These are phyloP conservation scores for Jacaranda copaia DNA, from an alignment of 257 asterid genomes.

Conservation along the genomic window DNA sequence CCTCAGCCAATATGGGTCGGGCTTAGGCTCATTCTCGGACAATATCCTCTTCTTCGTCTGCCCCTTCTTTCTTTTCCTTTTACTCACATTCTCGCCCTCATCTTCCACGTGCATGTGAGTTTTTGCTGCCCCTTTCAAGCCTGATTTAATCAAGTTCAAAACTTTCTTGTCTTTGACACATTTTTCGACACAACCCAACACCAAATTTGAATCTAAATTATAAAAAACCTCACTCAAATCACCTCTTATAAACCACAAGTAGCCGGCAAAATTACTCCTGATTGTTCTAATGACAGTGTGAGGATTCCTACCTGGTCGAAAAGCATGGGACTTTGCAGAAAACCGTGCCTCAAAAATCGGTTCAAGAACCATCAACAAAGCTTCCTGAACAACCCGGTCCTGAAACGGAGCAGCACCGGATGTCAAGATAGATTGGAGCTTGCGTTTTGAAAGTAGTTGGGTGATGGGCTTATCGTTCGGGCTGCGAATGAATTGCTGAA, in stretches of 20 bases:
- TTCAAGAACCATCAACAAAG: constrained; percentile 76
- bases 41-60: constrained; percentile 82
- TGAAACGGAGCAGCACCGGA: constrained; percentile 69
- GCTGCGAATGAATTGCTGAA: constrained; percentile 59
- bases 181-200: constrained; percentile 59
- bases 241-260: constrained; percentile 90
- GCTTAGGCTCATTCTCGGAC: constrained; percentile 81
- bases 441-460: constrained; percentile 57
- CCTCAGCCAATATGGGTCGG: constrained; percentile 95
- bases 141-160: constrained; percentile 73
- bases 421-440: constrained; percentile 56
- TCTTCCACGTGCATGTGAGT: constrained; percentile 32
- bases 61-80: constrained; percentile 65
- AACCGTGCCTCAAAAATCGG: constrained; percentile 83
- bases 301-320: constrained; percentile 93
- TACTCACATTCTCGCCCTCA: constrained; percentile 46
- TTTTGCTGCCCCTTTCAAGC: constrained; percentile 49
- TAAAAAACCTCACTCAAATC: constrained; percentile 71
- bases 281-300: constrained; percentile 90
- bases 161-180: constrained; percentile 77
- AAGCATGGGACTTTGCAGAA: constrained; percentile 81
- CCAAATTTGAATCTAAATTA: constrained; percentile 51
- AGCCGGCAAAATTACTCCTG: constrained; percentile 94
- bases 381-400: constrained; percentile 89
- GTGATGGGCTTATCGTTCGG: constrained; percentile 68